phyloP scores from a whole-genome alignment of 768 basidiomycete genomes.

The Pluteus cervinus region DNA sequence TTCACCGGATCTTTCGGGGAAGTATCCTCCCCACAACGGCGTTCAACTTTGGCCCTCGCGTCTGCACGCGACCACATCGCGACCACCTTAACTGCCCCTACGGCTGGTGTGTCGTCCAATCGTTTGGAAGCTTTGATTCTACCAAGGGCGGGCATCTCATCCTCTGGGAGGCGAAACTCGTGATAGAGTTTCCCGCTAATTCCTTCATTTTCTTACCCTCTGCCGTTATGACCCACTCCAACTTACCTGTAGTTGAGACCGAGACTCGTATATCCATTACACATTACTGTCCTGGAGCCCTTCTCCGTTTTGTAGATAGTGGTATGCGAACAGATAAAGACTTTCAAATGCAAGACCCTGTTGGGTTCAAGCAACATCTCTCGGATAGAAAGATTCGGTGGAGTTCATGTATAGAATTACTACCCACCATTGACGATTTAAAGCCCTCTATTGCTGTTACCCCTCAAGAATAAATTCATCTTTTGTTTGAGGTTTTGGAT shows the following conservation, averaged over 20 bases:
- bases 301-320: constrained; percentile 17
- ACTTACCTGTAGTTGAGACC: constrained; percentile 9
- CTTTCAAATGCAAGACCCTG: too few species aligned
- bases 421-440: too few species aligned
- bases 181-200: constrained; percentile 15
- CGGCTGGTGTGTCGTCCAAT: constrained; percentile 24
- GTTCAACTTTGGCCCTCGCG: constrained; percentile 22
- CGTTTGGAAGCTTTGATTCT: constrained; percentile 18
- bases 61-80: constrained; percentile 10
- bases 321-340: constrained; percentile 8
- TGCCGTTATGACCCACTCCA: constrained; percentile 14
- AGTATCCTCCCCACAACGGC: constrained; percentile 1
- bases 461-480: too few species aligned
- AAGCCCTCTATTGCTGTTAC: too few species aligned
- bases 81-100: constrained; percentile 19
- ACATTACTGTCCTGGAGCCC: constrained; percentile 17
- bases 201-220: constrained; percentile 18
- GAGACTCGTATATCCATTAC: constrained; percentile 15
- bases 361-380: too few species aligned
- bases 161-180: constrained; percentile 14
- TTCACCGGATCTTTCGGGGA: too few species aligned
- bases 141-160: constrained; percentile 19
- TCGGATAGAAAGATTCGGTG: too few species aligned
- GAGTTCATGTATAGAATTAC: too few species aligned
- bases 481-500: too few species aligned